Evolutionary conservation across 2,329 filamentous ascomycete genomes (phyloP).

Genomic region (Daldinia sp.): DNA sequence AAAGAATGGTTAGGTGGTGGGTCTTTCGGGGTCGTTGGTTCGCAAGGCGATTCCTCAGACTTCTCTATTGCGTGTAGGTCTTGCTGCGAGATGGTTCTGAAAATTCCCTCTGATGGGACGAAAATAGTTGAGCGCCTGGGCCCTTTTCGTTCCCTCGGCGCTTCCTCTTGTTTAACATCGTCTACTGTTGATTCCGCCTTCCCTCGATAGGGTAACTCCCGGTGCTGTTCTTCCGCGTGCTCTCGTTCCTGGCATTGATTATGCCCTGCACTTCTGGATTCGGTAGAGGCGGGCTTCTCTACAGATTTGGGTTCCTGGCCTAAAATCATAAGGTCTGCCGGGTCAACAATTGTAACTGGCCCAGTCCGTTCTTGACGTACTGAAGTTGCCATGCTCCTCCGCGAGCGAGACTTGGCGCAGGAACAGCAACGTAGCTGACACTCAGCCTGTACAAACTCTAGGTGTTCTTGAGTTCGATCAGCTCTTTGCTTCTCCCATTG

Average conservation of each 20-base stretch:
- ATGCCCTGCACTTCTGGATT: slow-evolving; percentile 4
- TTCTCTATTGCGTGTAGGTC: slow-evolving; percentile 61
- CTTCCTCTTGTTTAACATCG: slow-evolving; percentile 31
- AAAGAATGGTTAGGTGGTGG: slow-evolving; percentile 53
- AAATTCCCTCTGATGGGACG: slow-evolving; percentile 72
- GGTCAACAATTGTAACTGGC: slow-evolving; percentile 55
- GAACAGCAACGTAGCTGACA: slow-evolving; percentile 76
- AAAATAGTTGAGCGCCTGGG: slow-evolving; percentile 67
- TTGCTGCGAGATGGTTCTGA: slow-evolving; percentile 69
- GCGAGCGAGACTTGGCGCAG: slow-evolving; percentile 61
- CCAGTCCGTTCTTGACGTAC: slow-evolving; percentile 55
- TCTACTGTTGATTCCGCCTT: slow-evolving; percentile 47
- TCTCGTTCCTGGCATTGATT: slow-evolving; percentile 27
- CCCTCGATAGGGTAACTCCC: slow-evolving; percentile 39
- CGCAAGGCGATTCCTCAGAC: slow-evolving; percentile 47
- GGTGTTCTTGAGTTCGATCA: slow-evolving; percentile 76
- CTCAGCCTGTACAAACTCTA: slow-evolving; percentile 82
- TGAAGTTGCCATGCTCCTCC: slow-evolving; percentile 49
- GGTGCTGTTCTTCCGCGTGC: slow-evolving; percentile 1
- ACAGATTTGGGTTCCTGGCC: slow-evolving; percentile 50
- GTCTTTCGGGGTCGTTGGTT: slow-evolving; percentile 50
- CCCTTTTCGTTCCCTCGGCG: slow-evolving; percentile 41
- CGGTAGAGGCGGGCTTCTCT: slow-evolving; percentile 50
- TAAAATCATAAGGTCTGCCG: slow-evolving; percentile 59
- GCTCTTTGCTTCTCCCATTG: slow-evolving; percentile 73